These are phyloP conservation scores for Xylariaceae sp. DNA, from an alignment of 2,329 filamentous ascomycete genomes.

Conservation along the genomic window DNA sequence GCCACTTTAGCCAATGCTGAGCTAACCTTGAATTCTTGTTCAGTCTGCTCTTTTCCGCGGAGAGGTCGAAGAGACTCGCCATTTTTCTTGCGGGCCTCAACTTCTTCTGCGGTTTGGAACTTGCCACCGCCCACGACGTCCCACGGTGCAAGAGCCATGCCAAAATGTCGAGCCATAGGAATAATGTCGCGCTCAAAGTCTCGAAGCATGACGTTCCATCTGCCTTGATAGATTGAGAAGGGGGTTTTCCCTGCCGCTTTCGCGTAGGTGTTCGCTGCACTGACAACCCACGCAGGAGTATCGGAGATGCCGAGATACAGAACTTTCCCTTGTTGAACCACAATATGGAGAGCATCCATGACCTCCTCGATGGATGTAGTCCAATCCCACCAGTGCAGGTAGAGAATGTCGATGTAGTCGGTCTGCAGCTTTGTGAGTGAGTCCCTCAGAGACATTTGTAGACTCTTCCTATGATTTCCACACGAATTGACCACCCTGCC, in stretches of 20 bases:
- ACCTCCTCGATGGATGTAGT: conserved; percentile 40
- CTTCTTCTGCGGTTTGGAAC: conserved; percentile 37
- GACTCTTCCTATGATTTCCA: conserved; percentile 57
- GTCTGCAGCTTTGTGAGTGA: conserved; percentile 58
- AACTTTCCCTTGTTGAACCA: conserved; percentile 40
- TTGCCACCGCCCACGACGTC: conserved; percentile 50
- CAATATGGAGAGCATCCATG: conserved; percentile 39
- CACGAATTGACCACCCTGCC: conserved; percentile 39
- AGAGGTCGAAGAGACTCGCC: conserved; percentile 39
- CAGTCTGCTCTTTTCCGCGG: conserved; percentile 33
- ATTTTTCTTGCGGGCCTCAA: conserved; percentile 28
- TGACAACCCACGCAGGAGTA: conserved; percentile 39
- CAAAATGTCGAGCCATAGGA: conserved; percentile 39
- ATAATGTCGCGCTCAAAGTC: conserved; percentile 41
- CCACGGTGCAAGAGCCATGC: conserved; percentile 56
- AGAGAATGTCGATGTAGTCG: conserved; percentile 48
- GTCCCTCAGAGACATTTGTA: conserved; percentile 49
- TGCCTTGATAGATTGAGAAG: conserved; percentile 39
- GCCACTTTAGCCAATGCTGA: conserved; percentile 59
- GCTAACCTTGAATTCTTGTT: conserved; percentile 49
- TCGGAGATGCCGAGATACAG: conserved; percentile 40
- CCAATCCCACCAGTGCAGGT: conserved; percentile 44
- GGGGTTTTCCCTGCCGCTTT: conserved; percentile 32
- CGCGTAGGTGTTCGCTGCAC: conserved; percentile 38
- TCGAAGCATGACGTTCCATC: conserved; percentile 33